Evolutionary conservation across 176 grass and related monocot species (phyloP).

Genomic region (Oryza meyeriana): DNA sequence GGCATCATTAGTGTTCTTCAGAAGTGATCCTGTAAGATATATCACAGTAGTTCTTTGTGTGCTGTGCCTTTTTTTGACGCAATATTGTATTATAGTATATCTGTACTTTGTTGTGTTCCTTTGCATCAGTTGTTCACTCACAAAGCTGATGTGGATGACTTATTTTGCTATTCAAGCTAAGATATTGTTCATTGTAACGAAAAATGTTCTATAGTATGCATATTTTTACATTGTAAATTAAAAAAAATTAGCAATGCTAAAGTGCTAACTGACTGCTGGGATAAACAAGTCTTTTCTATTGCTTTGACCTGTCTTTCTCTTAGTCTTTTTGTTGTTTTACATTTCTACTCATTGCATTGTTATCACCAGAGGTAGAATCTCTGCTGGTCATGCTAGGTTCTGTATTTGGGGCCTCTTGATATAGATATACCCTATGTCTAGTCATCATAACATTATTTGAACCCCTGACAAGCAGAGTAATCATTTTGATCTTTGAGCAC

Average conservation of each 20-base stretch:
- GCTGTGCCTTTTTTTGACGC: slow-evolving; percentile 8
- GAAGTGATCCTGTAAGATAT: slow-evolving; percentile 83
- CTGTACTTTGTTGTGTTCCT: slow-evolving; percentile 22
- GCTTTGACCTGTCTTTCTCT: not conserved
- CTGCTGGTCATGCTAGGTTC: not conserved
- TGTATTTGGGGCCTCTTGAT: not conserved
- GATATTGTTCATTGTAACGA: not conserved
- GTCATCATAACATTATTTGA: not conserved
- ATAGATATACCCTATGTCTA: not conserved
- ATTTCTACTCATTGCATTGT: not conserved
- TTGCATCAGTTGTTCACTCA: slow-evolving; percentile 16
- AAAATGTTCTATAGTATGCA: not conserved
- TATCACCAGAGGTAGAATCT: not conserved
- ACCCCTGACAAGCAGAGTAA: not conserved
- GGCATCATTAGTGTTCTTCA: slow-evolving; percentile 88
- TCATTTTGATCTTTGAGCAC: not conserved
- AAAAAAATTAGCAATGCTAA: slow-evolving; percentile 9
- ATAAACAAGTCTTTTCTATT: not conserved
- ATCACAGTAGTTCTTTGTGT: slow-evolving; percentile 5
- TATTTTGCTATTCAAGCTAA: slow-evolving; percentile 21
- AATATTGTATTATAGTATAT: not conserved
- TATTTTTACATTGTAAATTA: slow-evolving; percentile 4
- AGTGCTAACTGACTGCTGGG: slow-evolving; percentile 6
- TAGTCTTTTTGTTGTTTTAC: not conserved
- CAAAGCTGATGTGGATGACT: slow-evolving; percentile 18